These are phyloP conservation scores for Ogataea nonfermentans DNA, from an alignment of 805 yeast species.

Conservation along the genomic window DNA sequence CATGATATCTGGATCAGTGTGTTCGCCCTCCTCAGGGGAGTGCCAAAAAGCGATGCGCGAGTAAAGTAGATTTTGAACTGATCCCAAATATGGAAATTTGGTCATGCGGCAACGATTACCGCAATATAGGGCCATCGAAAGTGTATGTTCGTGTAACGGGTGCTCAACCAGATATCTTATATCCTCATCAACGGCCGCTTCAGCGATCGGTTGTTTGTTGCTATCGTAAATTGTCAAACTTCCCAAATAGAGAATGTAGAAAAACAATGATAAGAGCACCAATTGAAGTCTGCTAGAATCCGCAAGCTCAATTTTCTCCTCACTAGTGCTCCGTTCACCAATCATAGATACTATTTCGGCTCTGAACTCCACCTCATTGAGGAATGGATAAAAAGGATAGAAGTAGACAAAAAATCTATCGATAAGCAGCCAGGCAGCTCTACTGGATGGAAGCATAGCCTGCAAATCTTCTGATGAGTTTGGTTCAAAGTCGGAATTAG, in stretches of 20 bases:
- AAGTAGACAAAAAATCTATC: conserved; percentile 42
- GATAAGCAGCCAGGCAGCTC: conserved; percentile 40
- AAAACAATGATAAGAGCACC: conserved; percentile 39
- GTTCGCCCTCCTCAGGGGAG: conserved; percentile 49
- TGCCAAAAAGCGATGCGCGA: conserved; percentile 39
- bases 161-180: conserved; percentile 35
- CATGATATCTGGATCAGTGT: conserved; percentile 39
- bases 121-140: conserved; percentile 39
- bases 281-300: conserved; percentile 41
- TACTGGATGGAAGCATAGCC: conserved; percentile 37
- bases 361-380: conserved; percentile 39
- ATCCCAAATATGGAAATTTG: conserved; percentile 37
- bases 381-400: conserved; percentile 48
- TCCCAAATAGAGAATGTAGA: conserved; percentile 42
- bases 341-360: conserved; percentile 34
- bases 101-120: conserved; percentile 41
- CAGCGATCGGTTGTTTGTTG: conserved; percentile 29
- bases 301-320: conserved; percentile 30
- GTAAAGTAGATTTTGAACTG: conserved; percentile 44
- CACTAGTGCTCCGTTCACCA: conserved; percentile 33
- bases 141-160: conserved; percentile 40
- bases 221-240: conserved; percentile 36
- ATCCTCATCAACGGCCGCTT: conserved; percentile 27
- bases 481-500: background rate
- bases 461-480: conserved; percentile 20